Percentiles rank a stretch among this genome's conserved stretches.
Evolutionary conservation across 2,329 filamentous ascomycete species (phyloP).

Genomic region (Fusarium irregulare): DNA sequence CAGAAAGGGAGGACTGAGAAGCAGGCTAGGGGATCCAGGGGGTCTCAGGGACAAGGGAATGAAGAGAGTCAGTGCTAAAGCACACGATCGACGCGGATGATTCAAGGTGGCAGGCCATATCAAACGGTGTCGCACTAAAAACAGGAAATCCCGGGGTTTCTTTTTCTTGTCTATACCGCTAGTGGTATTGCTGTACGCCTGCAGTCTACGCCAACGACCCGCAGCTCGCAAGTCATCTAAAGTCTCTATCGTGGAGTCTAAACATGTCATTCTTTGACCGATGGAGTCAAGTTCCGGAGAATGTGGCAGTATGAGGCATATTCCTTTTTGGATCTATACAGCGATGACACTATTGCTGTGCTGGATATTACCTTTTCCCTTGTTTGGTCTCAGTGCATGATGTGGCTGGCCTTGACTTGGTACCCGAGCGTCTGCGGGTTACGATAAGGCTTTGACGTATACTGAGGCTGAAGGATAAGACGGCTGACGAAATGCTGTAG

Average conservation of each 20-base stretch:
- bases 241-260: not conserved
- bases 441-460: not conserved
- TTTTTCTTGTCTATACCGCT: not conserved
- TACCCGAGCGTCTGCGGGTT: not conserved
- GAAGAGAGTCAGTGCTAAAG: conserved; percentile 38
- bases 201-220: not conserved
- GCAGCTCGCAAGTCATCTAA: conserved; percentile 7
- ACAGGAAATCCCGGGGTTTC: conserved; percentile 16
- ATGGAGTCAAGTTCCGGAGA: conserved; percentile 10
- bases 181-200: not conserved
- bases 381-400: not conserved
- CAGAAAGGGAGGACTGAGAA: not conserved
- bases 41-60: conserved; percentile 14
- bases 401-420: not conserved
- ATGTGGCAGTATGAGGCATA: conserved; percentile 1
- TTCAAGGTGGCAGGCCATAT: conserved; percentile 17
- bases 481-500: not conserved
- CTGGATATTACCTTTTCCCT: not conserved
- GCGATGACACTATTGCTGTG: not conserved
- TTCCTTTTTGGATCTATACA: not conserved
- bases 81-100: conserved; percentile 31
- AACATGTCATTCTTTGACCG: not conserved
- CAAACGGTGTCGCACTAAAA: conserved; percentile 10
- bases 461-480: not conserved
- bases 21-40: not conserved